Percentiles rank a stretch among this genome's conserved stretches.
phyloP scores from a whole-genome alignment of 345 rosid genomes.

The Microthlaspi erraticum region DNA sequence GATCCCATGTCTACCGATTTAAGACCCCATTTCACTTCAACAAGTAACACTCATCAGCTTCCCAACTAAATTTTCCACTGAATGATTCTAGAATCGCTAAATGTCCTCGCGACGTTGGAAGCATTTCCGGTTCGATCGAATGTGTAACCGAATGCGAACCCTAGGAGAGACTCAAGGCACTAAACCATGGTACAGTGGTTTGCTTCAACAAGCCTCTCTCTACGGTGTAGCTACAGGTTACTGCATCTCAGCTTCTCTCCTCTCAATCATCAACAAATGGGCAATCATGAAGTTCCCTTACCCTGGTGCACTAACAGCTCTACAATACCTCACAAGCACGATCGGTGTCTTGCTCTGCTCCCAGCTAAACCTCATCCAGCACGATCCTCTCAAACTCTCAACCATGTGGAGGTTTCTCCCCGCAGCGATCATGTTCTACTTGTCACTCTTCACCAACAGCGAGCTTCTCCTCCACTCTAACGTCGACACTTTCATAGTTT shows the following conservation, averaged over 20 bases:
- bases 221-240: conserved; percentile 92
- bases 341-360: conserved; percentile 72
- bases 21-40: background rate
- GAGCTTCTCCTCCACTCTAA: conserved; percentile 93
- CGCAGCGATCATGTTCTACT: conserved; percentile 80
- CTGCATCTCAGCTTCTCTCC: conserved; percentile 88
- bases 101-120: conserved; percentile 7
- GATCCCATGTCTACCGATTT: background rate
- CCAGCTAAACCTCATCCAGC: conserved; percentile 60
- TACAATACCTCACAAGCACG: conserved; percentile 89
- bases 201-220: conserved; percentile 63
- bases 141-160: background rate
- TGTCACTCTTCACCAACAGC: conserved; percentile 86
- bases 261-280: conserved; percentile 98
- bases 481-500: conserved; percentile 87
- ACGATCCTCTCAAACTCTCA: conserved; percentile 62
- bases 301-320: conserved; percentile 90
- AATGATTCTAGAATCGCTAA: background rate
- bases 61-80: background rate
- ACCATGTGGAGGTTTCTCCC: conserved; percentile 96
- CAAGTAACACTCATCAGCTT: background rate
- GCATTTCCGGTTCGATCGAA: background rate
- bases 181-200: conserved; percentile 47
- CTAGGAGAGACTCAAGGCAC: conserved; percentile 4
- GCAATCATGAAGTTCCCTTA: conserved; percentile 88